Conservation (phyloP, 2,329 filamentous ascomycete species). For the Claviceps sorghi region DNA sequence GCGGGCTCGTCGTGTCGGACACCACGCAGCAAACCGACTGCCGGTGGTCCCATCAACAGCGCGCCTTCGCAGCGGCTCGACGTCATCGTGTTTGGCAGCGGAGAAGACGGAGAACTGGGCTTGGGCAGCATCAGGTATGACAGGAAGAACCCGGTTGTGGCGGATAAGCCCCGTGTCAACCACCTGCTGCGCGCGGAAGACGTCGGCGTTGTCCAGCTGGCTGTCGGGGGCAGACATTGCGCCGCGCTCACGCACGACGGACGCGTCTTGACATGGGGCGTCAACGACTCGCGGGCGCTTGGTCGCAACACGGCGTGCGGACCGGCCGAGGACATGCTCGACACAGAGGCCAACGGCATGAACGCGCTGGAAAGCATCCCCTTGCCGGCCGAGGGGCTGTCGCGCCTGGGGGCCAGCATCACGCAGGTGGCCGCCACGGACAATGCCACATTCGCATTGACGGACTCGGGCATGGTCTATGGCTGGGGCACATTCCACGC, state of each 20-base stretch:
- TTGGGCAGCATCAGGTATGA: slow-evolving; percentile 4
- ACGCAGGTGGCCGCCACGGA: slow-evolving; percentile 47
- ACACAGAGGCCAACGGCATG: slow-evolving; percentile 29
- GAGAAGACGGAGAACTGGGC: slow-evolving; percentile 9
- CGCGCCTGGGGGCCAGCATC: slow-evolving; percentile 37
- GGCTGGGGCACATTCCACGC: slow-evolving; percentile 63
- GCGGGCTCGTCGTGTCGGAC: not conserved
- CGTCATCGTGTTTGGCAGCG: slow-evolving; percentile 6
- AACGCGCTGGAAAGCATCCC: slow-evolving; percentile 47
- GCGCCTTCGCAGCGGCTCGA: slow-evolving; percentile 3
- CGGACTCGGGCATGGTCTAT: slow-evolving; percentile 52
- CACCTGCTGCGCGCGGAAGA: slow-evolving; percentile 34
- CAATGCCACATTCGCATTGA: slow-evolving; percentile 55
- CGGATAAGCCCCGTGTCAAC: slow-evolving; percentile 26
- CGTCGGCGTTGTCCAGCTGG: slow-evolving; percentile 40
- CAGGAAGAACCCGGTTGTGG: slow-evolving; percentile 1
- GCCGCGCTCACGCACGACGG: slow-evolving; percentile 48
- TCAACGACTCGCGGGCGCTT: slow-evolving; percentile 51
- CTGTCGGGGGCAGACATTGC: slow-evolving; percentile 49
- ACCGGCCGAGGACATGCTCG: slow-evolving; percentile 14
- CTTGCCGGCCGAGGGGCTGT: slow-evolving; percentile 28
- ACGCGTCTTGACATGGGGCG: slow-evolving; percentile 50
- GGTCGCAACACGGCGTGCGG: slow-evolving; percentile 42
- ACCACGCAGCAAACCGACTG: not conserved
- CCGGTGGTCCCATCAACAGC: not conserved